Evolutionary conservation across 495 filamentous ascomycete genomes (phyloP).

Genomic region (Trichoderma orchidacearum): DNA sequence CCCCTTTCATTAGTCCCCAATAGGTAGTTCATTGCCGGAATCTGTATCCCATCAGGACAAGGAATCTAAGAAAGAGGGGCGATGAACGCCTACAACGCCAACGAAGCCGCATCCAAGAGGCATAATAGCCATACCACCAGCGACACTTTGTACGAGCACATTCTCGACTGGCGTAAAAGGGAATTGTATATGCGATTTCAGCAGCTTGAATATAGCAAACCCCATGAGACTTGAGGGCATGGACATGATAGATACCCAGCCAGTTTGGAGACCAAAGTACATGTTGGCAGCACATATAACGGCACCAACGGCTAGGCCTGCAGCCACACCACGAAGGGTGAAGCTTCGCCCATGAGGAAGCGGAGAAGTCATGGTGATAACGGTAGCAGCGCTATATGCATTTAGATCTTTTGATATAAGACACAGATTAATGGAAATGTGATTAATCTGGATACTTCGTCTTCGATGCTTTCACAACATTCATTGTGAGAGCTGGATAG

Average conservation of each 20-base stretch:
- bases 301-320: slow-evolving; percentile 72
- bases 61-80: neutral
- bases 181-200: slow-evolving; percentile 52
- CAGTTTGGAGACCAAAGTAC: slow-evolving; percentile 96
- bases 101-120: slow-evolving; percentile 93
- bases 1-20: slow-evolving; percentile 63
- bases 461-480: no score
- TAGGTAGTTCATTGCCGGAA: slow-evolving; percentile 83
- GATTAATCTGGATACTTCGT: no score
- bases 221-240: slow-evolving; percentile 94
- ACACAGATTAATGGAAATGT: no score
- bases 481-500: no score
- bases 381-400: neutral
- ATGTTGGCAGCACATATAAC: slow-evolving; percentile 92
- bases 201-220: slow-evolving; percentile 85
- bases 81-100: slow-evolving; percentile 34
- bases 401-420: no score
- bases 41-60: slow-evolving; percentile 15
- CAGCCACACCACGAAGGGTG: slow-evolving; percentile 65
- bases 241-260: slow-evolving; percentile 57
- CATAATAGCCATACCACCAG: slow-evolving; percentile 92
- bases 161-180: slow-evolving; percentile 95
- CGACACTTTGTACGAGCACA: slow-evolving; percentile 93
- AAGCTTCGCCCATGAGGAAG: slow-evolving; percentile 45
- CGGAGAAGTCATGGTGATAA: neutral